Evolutionary conservation across 2,329 filamentous ascomycete species (phyloP), one percentile per base, ranked within the genome.

Genomic region (Aspergillus proliferans): DNA sequence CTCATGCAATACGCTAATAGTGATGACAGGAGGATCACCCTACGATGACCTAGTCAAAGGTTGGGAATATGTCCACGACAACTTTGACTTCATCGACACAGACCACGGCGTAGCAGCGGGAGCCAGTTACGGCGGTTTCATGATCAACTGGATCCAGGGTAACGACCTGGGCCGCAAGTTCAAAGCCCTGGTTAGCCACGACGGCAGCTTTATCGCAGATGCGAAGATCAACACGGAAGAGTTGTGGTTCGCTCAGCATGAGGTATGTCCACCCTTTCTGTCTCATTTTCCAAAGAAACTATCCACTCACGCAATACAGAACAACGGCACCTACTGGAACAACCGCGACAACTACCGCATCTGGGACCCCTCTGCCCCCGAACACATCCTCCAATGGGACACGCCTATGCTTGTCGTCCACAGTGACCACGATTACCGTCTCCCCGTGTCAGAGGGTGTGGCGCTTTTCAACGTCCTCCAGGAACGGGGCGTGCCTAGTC

Each of bases 351-450:
- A 73, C 21, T 89, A 87, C 61, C 80, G 81, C 61, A 80, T 78
- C 57, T 89, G 83, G 82, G 85, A 89, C 65, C 86, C 86, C 0
- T 64, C 62, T 6, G 59, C 63, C 1, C 76, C 85, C 0, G 72
- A 75, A 46, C 74, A 79, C 46, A 78, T 81, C 51, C 71, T 77
- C 41, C 76, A 88, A 54, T 95, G 88, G 86, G 73, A 77, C 1
- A 95, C 89, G 1, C 91, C 91, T 0, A 83, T 89, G 66, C 77
- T 96, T 53, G 81, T 92, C 47, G 86, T 95, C 52, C 91, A 96
- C 69, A 90, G 81, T 64, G 87, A 90, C 59, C 77, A 88, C 34
- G 91, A 95, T 67, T 95, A 91, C 66, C 81, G 90, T n/a, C 74
- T 95, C 12, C 83, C 88, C 2, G 82, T 95, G 26, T 81, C 84